phyloP scores from a whole-genome alignment of 2,329 filamentous ascomycete genomes.

The Beauveria scarabaeidicola region DNA sequence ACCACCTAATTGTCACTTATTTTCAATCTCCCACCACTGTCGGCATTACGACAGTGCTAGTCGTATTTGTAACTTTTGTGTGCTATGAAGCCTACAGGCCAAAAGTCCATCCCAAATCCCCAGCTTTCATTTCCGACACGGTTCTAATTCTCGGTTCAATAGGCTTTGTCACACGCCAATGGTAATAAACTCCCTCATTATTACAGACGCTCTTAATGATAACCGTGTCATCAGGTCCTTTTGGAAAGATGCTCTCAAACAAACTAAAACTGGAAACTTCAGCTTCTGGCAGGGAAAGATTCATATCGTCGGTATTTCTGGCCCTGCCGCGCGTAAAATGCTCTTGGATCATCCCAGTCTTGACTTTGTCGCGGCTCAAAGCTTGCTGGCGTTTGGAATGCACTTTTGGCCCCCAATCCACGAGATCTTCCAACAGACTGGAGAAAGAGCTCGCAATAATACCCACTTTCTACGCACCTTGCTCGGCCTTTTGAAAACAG shows the following conservation, averaged over 20 bases:
- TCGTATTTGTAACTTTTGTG: not conserved
- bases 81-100: not conserved
- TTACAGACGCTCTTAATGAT: not conserved
- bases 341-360: slow-evolving; percentile 9
- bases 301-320: slow-evolving; percentile 12
- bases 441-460: not conserved
- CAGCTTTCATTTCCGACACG: not conserved
- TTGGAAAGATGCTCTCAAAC: not conserved
- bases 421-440: not conserved
- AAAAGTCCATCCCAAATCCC: not conserved
- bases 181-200: not conserved
- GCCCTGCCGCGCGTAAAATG: slow-evolving; percentile 11
- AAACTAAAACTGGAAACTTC: slow-evolving; percentile 11
- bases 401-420: not conserved
- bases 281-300: slow-evolving; percentile 13
- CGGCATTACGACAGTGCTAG: not conserved
- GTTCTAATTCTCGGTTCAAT: not conserved
- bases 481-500: slow-evolving; percentile 3
- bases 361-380: not conserved
- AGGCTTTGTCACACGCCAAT: not conserved
- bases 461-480: slow-evolving; percentile 10
- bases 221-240: not conserved
- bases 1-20: not conserved
- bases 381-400: not conserved
- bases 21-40: not conserved